Evolutionary conservation across 306 rosid genomes (phyloP).

Genomic region (Cucurbita moschata): DNA sequence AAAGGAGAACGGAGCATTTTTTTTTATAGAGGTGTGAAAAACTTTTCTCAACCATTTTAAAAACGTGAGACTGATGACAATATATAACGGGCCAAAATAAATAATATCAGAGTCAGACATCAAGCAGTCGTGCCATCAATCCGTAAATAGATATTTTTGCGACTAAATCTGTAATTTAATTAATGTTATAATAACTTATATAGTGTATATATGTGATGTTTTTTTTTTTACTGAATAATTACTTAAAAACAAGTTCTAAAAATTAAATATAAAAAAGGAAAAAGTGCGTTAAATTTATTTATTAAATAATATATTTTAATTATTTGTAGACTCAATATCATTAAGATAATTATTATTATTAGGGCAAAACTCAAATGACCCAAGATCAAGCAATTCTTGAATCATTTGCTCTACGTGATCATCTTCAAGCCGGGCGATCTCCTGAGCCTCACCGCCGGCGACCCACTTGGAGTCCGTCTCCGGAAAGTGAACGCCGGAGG

Average conservation of each 20-base stretch:
- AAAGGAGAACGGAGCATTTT: too few species aligned
- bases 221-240: background rate
- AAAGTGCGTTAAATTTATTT: background rate
- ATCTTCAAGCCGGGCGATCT: conserved; percentile 4
- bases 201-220: background rate
- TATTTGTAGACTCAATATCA: background rate
- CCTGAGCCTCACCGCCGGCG: background rate
- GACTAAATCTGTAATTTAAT: too few species aligned
- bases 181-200: background rate
- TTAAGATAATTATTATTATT: background rate
- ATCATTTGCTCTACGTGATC: conserved; percentile 9
- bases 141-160: too few species aligned
- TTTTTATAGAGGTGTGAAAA: too few species aligned
- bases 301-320: background rate
- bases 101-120: too few species aligned
- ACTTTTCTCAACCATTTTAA: too few species aligned
- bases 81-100: too few species aligned
- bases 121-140: too few species aligned
- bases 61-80: too few species aligned
- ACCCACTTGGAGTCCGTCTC: background rate
- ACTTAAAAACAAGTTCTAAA: background rate
- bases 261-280: background rate
- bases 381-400: conserved; percentile 9
- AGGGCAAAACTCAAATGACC: conserved; percentile 6
- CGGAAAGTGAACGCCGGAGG: background rate